Conservation (phyloP, 2,329 filamentous ascomycete genomes). For the Penicillium sp. region DNA sequence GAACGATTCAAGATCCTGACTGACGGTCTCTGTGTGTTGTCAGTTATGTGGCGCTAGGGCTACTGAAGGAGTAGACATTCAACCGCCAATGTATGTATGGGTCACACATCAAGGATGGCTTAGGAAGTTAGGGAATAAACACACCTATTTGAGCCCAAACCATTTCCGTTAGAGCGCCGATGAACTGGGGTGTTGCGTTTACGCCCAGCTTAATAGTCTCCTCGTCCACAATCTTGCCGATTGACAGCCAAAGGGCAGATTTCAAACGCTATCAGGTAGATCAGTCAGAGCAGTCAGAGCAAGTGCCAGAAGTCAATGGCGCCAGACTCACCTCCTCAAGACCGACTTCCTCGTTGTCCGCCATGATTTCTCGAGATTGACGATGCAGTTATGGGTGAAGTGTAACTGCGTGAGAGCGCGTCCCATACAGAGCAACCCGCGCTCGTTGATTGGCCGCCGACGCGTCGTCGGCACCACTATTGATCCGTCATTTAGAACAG, state of each 20-base stretch:
- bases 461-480: slow-evolving; percentile 17
- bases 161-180: slow-evolving; percentile 81
- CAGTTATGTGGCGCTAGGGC: slow-evolving; percentile 1
- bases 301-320: background rate
- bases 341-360: slow-evolving; percentile 34
- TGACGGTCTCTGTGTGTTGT: slow-evolving; percentile 52
- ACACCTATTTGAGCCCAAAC: slow-evolving; percentile 85
- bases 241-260: slow-evolving; percentile 79
- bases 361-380: slow-evolving; percentile 19
- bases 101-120: background rate
- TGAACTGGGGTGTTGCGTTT: slow-evolving; percentile 91
- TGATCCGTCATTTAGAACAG: slow-evolving; percentile 23
- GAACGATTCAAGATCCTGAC: slow-evolving; percentile 67
- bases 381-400: background rate
- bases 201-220: slow-evolving; percentile 73
- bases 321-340: slow-evolving; percentile 38
- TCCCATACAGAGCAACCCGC: slow-evolving; percentile 10
- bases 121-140: slow-evolving; percentile 8
- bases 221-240: slow-evolving; percentile 87
- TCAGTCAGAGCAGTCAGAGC: background rate
- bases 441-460: slow-evolving; percentile 23
- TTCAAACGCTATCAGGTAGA: slow-evolving; percentile 68
- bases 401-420: slow-evolving; percentile 9
- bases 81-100: background rate
- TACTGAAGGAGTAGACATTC: background rate